Evolutionary conservation across 1,284 basidiomycete species (phyloP), one percentile per base, ranked within the genome.

Genomic region (Peniophora sp.): DNA sequence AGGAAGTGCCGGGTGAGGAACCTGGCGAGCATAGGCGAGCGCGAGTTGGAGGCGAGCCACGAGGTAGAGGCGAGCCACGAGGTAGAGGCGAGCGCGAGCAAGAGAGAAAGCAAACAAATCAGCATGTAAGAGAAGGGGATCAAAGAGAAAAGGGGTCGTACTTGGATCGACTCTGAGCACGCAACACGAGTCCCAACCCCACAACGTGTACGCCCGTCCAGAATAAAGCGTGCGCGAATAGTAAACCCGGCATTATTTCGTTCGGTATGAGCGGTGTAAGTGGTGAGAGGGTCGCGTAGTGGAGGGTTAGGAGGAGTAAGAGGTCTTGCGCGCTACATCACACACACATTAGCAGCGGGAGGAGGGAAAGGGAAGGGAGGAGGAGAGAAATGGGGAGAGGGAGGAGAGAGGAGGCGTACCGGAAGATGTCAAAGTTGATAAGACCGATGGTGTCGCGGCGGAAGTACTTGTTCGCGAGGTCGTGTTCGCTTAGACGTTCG

Each of bases 1-100:
- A 98, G 68, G 66, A 89, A 99, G 66, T 98, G 96, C 53, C 92
- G 74, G 24, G 99, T 94, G 47, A 97, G 73, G 75, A 89, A 97
- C 67, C 93, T 32, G 12, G 5, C 12, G 6, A 32, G 27, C 27
- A 32, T 32, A 5, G 12, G 27, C 27, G 27, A 32, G 12, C 5
- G 27, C 6, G 12, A 32, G 27, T 6, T 32, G 27, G 12, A 12
- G 12, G 27, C 6, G 27, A 32, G 27, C 6, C 5, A 32, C 6
- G 27, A 12, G 27, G 12, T 32, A 32, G 12, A 12, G 27, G 27
- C 5, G 27, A 12, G n/a, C n/a, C n/a, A 32, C 12, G 27, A 32
- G 12, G 27, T 5, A 32, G n/a, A 32, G 27, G 27, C 5, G 27
- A 32, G 27, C 6, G 27, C 5, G 27, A 32, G 12, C 27, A 12